A percentile compares a stretch with the other conserved stretches of the same genome.
Evolutionary conservation across 106 monocot species (phyloP).

Genomic region (Acorus gramineus): DNA sequence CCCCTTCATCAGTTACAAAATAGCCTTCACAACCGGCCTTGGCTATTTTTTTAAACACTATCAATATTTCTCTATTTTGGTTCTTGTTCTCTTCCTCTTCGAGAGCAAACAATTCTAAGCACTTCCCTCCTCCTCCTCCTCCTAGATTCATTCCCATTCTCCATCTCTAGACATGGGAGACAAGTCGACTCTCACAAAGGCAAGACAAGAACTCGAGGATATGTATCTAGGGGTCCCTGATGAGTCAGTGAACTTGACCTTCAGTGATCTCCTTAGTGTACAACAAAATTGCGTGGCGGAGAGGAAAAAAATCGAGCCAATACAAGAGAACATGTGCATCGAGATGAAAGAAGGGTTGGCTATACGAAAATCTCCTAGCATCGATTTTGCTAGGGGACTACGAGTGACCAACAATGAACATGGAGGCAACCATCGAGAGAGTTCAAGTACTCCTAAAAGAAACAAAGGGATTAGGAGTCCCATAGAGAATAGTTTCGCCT

Average conservation of each 20-base stretch:
- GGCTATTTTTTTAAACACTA: too few species aligned
- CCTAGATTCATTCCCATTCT: too few species aligned
- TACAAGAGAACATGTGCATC: background rate
- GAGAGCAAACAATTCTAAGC: too few species aligned
- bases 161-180: slow-evolving; percentile 15
- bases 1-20: too few species aligned
- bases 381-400: slow-evolving; percentile 17
- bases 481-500: background rate
- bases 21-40: too few species aligned
- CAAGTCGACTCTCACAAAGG: slow-evolving; percentile 12
- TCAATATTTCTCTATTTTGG: too few species aligned
- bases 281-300: slow-evolving; percentile 4
- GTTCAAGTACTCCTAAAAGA: background rate
- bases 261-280: slow-evolving; percentile 25
- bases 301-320: slow-evolving; percentile 6
- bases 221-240: slow-evolving; percentile 37
- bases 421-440: slow-evolving; percentile 6
- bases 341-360: background rate
- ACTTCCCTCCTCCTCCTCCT: too few species aligned
- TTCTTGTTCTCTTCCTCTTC: too few species aligned
- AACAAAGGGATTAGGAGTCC: background rate
- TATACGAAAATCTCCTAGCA: slow-evolving; percentile 15
- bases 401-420: background rate
- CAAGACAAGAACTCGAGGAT: slow-evolving; percentile 27
- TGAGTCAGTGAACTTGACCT: slow-evolving; percentile 33